Conservation (phyloP, 345 rosid species). For the Erysimum cheiranthoides region DNA sequence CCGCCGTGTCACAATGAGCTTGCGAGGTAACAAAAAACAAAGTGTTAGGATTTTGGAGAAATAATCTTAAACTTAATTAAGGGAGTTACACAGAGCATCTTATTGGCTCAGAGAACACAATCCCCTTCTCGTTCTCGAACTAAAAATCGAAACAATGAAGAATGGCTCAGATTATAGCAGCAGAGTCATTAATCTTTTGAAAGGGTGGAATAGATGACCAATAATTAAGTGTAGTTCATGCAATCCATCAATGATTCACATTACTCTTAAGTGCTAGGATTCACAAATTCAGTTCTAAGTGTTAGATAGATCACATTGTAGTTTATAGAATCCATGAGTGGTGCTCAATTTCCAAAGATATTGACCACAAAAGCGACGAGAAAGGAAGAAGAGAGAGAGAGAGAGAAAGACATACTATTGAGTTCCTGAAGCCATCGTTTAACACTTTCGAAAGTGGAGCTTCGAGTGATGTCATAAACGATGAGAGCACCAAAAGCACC, state of each 20-base stretch:
- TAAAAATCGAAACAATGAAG: not conserved
- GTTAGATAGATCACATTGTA: no score
- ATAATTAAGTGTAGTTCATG: not conserved
- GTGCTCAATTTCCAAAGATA: no score
- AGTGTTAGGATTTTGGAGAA: not conserved
- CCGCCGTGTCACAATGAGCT: constrained; percentile 79
- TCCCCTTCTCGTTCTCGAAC: not conserved
- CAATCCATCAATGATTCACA: not conserved
- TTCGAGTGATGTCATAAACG: constrained; percentile 85
- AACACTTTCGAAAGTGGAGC: constrained; percentile 75
- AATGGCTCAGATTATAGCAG: not conserved
- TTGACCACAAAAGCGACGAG: not conserved
- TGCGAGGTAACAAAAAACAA: constrained; percentile 42
- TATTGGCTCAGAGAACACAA: not conserved
- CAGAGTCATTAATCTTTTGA: no score
- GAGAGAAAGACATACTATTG: constrained; percentile 53
- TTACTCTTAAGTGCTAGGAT: no score
- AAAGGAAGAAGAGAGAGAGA: not conserved
- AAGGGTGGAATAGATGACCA: no score
- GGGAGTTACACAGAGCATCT: constrained; percentile 1
- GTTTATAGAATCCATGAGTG: no score
- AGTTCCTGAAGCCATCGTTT: constrained; percentile 95
- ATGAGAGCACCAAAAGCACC: constrained; percentile 94
- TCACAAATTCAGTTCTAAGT: no score
- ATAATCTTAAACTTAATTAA: not conserved